Conservation (phyloP, 2,329 filamentous ascomycete genomes). For the Uncinocarpus reesii region DNA sequence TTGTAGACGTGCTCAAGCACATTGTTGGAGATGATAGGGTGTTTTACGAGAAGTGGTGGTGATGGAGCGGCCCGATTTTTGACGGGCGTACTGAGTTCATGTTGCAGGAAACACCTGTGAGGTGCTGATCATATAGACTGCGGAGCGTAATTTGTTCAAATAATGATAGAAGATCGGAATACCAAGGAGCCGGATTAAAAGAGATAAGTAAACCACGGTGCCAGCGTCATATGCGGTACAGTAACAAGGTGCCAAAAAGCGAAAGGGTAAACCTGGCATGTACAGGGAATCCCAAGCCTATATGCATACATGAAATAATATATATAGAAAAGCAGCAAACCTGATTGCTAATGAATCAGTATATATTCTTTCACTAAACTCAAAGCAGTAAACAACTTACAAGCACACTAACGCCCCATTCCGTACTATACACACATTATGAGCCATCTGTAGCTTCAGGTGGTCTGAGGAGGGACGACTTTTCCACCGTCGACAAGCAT, state of each 20-base stretch:
- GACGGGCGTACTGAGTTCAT: too few relatives aligned
- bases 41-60: constrained; percentile 26
- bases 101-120: too few relatives aligned
- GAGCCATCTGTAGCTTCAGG: not conserved
- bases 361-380: too few relatives aligned
- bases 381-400: too few relatives aligned
- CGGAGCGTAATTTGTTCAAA: too few relatives aligned
- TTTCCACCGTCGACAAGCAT: constrained; percentile 51
- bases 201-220: too few relatives aligned
- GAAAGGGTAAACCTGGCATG: not conserved
- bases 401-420: not conserved
- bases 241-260: too few relatives aligned
- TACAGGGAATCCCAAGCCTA: too few relatives aligned
- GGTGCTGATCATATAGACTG: too few relatives aligned
- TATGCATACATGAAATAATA: not conserved
- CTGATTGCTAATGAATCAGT: not conserved
- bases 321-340: not conserved
- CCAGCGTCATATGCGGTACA: too few relatives aligned
- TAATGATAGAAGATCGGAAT: too few relatives aligned
- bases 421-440: not conserved
- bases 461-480: constrained; percentile 32
- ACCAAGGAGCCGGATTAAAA: too few relatives aligned
- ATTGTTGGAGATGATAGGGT: constrained; percentile 38
- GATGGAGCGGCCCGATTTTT: not conserved
- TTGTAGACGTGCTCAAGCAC: constrained; percentile 39